Conservation (phyloP, 768 basidiomycete species). For the Guyanaporus albipodus region DNA sequence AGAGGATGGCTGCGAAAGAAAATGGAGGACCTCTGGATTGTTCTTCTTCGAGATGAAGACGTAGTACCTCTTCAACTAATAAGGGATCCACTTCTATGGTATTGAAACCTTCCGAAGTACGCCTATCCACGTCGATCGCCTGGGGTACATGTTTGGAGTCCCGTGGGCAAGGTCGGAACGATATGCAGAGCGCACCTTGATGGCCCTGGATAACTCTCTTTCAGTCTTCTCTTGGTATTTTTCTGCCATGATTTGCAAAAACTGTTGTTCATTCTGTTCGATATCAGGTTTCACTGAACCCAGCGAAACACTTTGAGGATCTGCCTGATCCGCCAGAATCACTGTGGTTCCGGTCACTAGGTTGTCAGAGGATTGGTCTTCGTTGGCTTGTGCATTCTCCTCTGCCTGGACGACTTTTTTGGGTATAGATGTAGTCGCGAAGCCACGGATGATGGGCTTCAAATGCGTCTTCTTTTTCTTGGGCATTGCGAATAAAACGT, state of each 20-base stretch:
- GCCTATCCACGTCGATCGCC: constrained; percentile 81
- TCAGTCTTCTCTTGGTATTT: constrained; percentile 84
- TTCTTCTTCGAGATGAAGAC: constrained; percentile 41
- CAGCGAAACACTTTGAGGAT: constrained; percentile 6
- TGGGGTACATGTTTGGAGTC: constrained; percentile 2
- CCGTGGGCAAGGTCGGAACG: not conserved
- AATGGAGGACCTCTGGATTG: constrained; percentile 28
- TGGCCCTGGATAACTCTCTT: constrained; percentile 67
- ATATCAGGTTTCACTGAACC: constrained; percentile 30
- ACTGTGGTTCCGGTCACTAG: constrained; percentile 8
- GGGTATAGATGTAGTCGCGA: constrained; percentile 78
- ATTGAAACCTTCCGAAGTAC: constrained; percentile 61
- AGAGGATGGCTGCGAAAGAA: not conserved
- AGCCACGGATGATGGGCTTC: constrained; percentile 71
- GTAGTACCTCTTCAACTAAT: constrained; percentile 57
- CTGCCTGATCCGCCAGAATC: constrained; percentile 2
- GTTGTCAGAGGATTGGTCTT: constrained; percentile 1
- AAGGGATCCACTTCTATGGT: constrained; percentile 57
- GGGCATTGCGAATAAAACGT: constrained; percentile 42
- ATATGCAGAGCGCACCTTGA: constrained; percentile 52
- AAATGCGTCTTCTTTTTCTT: constrained; percentile 86
- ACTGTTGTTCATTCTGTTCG: constrained; percentile 47
- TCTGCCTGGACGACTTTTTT: constrained; percentile 54
- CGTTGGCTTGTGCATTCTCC: constrained; percentile 19
- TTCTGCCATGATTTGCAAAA: constrained; percentile 72